A percentile compares a stretch with the other conserved stretches of the same genome.
Evolutionary conservation across 495 filamentous ascomycete species (phyloP).

Genomic region (Penicilliopsis zonata): DNA sequence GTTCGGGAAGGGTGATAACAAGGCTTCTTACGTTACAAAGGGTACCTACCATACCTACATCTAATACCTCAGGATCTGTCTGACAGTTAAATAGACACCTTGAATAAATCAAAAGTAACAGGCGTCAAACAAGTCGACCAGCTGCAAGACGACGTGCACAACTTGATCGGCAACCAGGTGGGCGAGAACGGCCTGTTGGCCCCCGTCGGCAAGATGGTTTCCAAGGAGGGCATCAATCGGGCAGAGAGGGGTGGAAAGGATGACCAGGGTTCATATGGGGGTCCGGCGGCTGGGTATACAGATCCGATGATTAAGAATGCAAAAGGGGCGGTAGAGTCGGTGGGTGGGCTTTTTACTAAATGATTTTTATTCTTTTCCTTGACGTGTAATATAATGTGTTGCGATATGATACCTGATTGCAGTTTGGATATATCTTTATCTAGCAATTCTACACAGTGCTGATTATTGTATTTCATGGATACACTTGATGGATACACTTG

Average conservation of each 20-base stretch:
- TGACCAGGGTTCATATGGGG: slow-evolving; percentile 39
- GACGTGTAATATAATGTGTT: no score
- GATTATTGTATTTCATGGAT: no score
- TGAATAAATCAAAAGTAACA: slow-evolving; percentile 55
- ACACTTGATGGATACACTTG: no score
- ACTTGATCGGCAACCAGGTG: slow-evolving; percentile 44
- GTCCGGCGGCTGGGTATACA: no score
- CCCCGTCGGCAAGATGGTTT: slow-evolving; percentile 45
- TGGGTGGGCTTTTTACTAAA: no score
- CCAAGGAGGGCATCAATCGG: slow-evolving; percentile 53
- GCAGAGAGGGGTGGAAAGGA: slow-evolving; percentile 51
- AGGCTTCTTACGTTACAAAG: slow-evolving; percentile 51
- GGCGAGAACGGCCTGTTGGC: slow-evolving; percentile 50
- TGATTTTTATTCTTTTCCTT: no score
- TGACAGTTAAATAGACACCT: slow-evolving; percentile 32
- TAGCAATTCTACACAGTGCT: no score
- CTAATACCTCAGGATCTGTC: no score
- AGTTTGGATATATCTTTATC: no score
- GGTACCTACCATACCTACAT: slow-evolving; percentile 31
- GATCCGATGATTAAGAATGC: no score
- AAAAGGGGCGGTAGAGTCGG: no score
- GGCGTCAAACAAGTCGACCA: slow-evolving; percentile 46
- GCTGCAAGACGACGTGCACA: slow-evolving; percentile 50
- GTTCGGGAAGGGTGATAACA: slow-evolving; percentile 60
- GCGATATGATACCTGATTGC: no score